Conservation (phyloP, 1,284 basidiomycete genomes). For the Xerocomus cyaneibrunnescens region DNA sequence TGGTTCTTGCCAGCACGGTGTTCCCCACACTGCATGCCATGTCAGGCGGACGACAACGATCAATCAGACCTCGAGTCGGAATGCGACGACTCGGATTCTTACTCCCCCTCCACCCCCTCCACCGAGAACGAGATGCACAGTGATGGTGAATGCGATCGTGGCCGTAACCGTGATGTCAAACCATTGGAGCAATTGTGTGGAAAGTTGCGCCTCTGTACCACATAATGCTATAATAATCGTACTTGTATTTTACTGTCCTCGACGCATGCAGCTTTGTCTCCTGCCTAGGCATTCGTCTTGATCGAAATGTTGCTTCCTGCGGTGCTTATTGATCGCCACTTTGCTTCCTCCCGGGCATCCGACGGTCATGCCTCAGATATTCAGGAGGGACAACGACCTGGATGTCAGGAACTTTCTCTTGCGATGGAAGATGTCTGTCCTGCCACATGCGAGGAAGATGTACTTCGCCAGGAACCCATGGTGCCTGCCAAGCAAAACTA, state of each 20-base stretch:
- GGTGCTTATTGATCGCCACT: neutral
- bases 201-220: slow-evolving; percentile 17
- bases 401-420: slow-evolving; percentile 21
- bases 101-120: slow-evolving; percentile 21
- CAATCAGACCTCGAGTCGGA: slow-evolving; percentile 29
- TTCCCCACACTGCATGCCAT: slow-evolving; percentile 9
- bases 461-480: slow-evolving; percentile 30
- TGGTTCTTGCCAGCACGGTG: slow-evolving; percentile 46
- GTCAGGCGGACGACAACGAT: slow-evolving; percentile 19
- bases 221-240: slow-evolving; percentile 1
- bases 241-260: neutral
- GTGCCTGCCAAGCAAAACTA: slow-evolving; percentile 26
- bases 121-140: slow-evolving; percentile 22
- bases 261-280: neutral
- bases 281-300: neutral
- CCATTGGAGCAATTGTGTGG: slow-evolving; percentile 20
- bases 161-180: slow-evolving; percentile 26
- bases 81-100: slow-evolving; percentile 24
- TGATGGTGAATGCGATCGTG: slow-evolving; percentile 22
- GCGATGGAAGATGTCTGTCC: slow-evolving; percentile 24
- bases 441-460: slow-evolving; percentile 26
- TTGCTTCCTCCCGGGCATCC: slow-evolving; percentile 30
- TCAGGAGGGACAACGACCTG: slow-evolving; percentile 20
- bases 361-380: slow-evolving; percentile 35
- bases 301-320: neutral